Conservation (phyloP, 2,329 filamentous ascomycete genomes). For the Colletotrichum sp. region DNA sequence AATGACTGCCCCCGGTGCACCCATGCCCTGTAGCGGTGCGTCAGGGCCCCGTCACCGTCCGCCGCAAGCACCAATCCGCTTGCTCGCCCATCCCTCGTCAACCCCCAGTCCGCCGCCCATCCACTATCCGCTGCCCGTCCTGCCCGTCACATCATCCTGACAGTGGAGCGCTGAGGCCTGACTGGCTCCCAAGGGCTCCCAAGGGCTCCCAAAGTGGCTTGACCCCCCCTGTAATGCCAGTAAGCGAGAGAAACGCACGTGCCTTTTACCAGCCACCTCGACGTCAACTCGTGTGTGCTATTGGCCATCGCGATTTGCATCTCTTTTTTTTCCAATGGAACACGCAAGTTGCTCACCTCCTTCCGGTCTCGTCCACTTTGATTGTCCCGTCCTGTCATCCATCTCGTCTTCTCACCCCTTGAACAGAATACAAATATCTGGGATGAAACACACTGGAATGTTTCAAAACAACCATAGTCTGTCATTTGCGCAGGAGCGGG, state of each 20-base stretch:
- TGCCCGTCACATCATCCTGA: conserved; percentile 19
- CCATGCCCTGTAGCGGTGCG: background rate
- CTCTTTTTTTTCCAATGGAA: background rate
- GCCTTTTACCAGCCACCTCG: conserved; percentile 17
- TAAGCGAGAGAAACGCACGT: conserved; percentile 1
- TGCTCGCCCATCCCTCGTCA: background rate
- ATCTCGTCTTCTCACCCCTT: background rate
- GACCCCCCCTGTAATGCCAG: background rate
- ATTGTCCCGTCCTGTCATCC: background rate
- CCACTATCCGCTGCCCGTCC: conserved; percentile 1
- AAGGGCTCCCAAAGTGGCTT: conserved; percentile 6
- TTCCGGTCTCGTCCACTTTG: background rate
- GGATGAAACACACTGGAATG: conserved; percentile 18
- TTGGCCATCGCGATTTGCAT: background rate
- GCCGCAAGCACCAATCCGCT: background rate
- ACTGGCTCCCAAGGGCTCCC: conserved; percentile 1
- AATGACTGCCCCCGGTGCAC: background rate
- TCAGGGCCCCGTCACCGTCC: background rate
- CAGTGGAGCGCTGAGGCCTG: conserved; percentile 1
- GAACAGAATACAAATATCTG: background rate
- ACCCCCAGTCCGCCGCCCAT: background rate
- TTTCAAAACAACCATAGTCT: conserved; percentile 16
- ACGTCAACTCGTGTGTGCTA: background rate
- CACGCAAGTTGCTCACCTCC: background rate
- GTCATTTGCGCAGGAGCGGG: background rate